Base-by-base conservation (phyloP, 352 stramenopile species). In the Phytophthora pini region DNA sequence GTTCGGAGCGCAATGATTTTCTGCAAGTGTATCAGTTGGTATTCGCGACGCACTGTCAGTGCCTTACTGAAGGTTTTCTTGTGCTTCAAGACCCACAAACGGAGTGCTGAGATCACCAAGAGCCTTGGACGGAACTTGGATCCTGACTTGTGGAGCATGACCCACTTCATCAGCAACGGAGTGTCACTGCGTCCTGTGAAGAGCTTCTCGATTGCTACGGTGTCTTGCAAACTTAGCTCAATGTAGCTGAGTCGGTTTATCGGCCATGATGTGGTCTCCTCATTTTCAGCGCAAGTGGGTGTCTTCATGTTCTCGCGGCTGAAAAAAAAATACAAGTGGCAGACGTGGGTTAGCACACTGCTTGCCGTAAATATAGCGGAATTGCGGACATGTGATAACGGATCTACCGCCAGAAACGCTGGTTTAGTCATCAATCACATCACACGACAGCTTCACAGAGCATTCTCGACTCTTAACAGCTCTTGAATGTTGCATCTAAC, bases 221-320 rank as follows among this genome's bases (percentile, higher is more conserved):
- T 65, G 41, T 89, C 82, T 2, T 58, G 34, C 0, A 72, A 52
- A 38, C 73, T 80, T 20, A 89, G 61, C 49, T 92, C 80, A 9
- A 84, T 67, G 49, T 88, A 92, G 64, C 83, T 87, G 38, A 85
- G 70, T 4, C 81, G 80, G 44, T 91, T 91, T 43, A 82, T 85
- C 5, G 80, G 82, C 82, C 82, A 91, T 34, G 61, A 49, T 2
- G 58, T 36, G 0, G 64, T 74, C 11, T 36, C 26, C 8, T 70
- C 55, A 1, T 76, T 68, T 15, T 76, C 51, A 11, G 39, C 58
- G 38, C 46, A 50, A 11, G 31, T 53, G 17, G 45, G 22, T 24
- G 54, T 36, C 38, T 70, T 70, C 61, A 75, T 74, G 27, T 46
- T n/a, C n/a, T 9, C 8, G 7, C 31, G n/a, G 22, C 34, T 41